Evolutionary conservation across 129 eudicot species (phyloP).

Genomic region (Helianthus tuberosus): DNA sequence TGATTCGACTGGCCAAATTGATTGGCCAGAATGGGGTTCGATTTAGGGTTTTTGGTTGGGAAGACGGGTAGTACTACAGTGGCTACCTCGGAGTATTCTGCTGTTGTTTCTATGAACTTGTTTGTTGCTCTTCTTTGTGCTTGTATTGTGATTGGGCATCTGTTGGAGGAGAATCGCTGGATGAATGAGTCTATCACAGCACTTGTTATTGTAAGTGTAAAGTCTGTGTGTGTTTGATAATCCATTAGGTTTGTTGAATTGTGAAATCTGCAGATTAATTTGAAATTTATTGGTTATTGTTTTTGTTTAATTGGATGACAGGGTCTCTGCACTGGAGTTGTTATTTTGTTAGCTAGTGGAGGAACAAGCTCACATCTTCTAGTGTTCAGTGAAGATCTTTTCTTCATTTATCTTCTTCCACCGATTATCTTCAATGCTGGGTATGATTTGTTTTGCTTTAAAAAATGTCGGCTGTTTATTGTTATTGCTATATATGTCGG

Average conservation of each 20-base stretch:
- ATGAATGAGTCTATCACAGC: constrained; percentile 96
- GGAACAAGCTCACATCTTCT: constrained; percentile 78
- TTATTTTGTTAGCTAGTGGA: constrained; percentile 68
- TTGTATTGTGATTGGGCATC: constrained; percentile 86
- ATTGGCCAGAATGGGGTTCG: constrained; percentile 52
- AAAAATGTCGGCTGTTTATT: neutral
- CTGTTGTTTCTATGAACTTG: constrained; percentile 73
- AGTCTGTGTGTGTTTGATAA: neutral
- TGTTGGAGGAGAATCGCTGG: constrained; percentile 90
- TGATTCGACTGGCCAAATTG: constrained; percentile 23
- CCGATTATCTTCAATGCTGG: constrained; percentile 96
- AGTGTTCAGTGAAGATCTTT: constrained; percentile 91
- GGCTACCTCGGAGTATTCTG: constrained; percentile 57
- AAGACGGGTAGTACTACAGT: constrained; percentile 31
- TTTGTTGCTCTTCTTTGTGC: constrained; percentile 86
- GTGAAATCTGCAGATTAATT: neutral
- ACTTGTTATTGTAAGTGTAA: constrained; percentile 64
- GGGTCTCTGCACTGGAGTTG: constrained; percentile 80
- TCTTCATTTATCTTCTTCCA: constrained; percentile 91
- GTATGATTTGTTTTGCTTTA: constrained; percentile 37
- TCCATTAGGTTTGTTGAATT: neutral
- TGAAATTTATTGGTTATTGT: neutral
- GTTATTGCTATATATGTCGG: constrained; percentile 3
- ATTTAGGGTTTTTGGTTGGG: constrained; percentile 35
- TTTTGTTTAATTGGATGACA: constrained; percentile 31